Conservation (phyloP, 305 asterid genomes). For the Solanum hybrid region DNA sequence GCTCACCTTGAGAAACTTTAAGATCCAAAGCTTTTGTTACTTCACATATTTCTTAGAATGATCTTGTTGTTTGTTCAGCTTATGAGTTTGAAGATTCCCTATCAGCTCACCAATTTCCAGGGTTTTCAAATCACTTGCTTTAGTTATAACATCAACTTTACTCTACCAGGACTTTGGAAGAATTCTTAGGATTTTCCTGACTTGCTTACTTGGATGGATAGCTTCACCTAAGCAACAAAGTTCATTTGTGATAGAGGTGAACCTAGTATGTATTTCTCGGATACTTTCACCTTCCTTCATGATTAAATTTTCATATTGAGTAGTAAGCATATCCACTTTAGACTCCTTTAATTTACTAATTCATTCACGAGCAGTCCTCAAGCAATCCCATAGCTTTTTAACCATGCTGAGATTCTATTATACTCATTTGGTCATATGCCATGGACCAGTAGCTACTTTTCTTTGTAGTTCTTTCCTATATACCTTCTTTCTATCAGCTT, state of each 20-base stretch:
- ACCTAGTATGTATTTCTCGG: background rate
- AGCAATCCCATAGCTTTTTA: background rate
- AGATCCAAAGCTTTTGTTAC: background rate
- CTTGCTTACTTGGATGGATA: background rate
- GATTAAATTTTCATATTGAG: background rate
- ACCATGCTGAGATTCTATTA: background rate
- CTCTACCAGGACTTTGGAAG: background rate
- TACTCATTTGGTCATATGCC: background rate
- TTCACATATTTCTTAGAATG: background rate
- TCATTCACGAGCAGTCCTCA: background rate
- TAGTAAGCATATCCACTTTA: background rate
- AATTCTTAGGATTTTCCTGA: background rate
- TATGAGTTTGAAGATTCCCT: background rate
- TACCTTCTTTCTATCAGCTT: background rate
- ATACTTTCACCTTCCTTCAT: background rate
- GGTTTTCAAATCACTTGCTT: background rate
- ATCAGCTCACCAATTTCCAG: background rate
- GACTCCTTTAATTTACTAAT: background rate
- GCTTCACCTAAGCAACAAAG: background rate
- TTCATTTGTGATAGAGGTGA: background rate
- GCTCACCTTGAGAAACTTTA: background rate
- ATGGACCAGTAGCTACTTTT: background rate
- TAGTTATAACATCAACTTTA: background rate
- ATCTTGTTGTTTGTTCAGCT: background rate
- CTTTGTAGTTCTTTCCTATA: background rate